Conservation (phyloP, 2,329 filamentous ascomycete species). For the Fusarium heterosporum region DNA sequence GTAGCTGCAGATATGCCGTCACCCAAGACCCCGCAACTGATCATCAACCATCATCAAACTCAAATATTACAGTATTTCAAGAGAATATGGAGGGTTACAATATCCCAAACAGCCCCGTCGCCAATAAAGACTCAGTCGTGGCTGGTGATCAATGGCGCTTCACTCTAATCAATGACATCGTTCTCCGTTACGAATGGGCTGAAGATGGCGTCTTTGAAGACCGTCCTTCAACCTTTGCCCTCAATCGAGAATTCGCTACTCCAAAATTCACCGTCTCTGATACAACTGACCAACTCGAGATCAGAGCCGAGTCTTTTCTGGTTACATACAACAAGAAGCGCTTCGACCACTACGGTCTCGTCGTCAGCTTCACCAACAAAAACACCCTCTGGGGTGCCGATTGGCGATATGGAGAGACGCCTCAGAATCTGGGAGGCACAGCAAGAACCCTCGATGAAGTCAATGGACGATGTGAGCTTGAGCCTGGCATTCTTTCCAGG, state of each 20-base stretch:
- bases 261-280: slow-evolving; percentile 63
- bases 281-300: slow-evolving; percentile 60
- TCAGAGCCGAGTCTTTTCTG: slow-evolving; percentile 66
- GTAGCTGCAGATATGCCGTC: too few relatives aligned
- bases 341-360: slow-evolving; percentile 64
- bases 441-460: slow-evolving; percentile 66
- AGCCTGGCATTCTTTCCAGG: slow-evolving; percentile 62
- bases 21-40: slow-evolving; percentile 6
- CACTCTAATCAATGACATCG: slow-evolving; percentile 66
- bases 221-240: slow-evolving; percentile 70
- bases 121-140: slow-evolving; percentile 33
- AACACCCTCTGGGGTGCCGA: slow-evolving; percentile 55
- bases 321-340: slow-evolving; percentile 68
- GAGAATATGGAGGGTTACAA: slow-evolving; percentile 40
- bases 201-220: slow-evolving; percentile 71
- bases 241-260: slow-evolving; percentile 59
- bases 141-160: slow-evolving; percentile 64
- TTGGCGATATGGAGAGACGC: slow-evolving; percentile 60
- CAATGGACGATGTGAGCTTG: slow-evolving; percentile 63
- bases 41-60: background rate
- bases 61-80: background rate
- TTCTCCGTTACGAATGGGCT: slow-evolving; percentile 73
- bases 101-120: slow-evolving; percentile 34
- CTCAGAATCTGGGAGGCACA: slow-evolving; percentile 58
- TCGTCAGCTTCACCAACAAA: slow-evolving; percentile 57